Evolutionary conservation across 768 basidiomycete species (phyloP).

Genomic region (Cystoderma amianthinum): DNA sequence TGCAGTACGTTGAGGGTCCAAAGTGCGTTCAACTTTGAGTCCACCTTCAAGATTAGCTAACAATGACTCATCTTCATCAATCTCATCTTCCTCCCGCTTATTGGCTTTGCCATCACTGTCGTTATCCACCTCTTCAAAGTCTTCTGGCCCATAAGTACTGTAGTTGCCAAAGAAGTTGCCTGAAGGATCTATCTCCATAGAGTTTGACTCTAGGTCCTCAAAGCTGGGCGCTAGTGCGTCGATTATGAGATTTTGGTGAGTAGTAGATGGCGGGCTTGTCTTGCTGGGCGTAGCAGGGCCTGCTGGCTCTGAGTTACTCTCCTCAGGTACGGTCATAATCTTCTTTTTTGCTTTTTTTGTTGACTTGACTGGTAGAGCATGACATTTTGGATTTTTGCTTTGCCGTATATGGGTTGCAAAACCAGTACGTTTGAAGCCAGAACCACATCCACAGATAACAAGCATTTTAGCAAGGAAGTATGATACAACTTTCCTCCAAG

Average conservation of each 20-base stretch:
- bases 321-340: not conserved
- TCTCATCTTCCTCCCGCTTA: not conserved
- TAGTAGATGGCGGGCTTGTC: too few relatives aligned
- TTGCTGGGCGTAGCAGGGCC: too few relatives aligned
- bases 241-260: too few relatives aligned
- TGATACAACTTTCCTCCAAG: too few relatives aligned
- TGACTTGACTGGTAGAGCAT: too few relatives aligned
- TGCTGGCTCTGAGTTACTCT: too few relatives aligned
- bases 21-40: not conserved
- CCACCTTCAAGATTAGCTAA: not conserved
- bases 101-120: too few relatives aligned
- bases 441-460: not conserved
- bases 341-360: not conserved
- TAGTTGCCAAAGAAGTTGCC: constrained; percentile 5
- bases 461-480: too few relatives aligned
- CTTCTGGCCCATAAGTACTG: not conserved
- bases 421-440: not conserved
- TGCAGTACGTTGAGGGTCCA: not conserved
- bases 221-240: too few relatives aligned
- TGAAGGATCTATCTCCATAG: too few relatives aligned
- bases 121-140: not conserved
- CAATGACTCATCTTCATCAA: not conserved
- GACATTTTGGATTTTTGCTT: constrained; percentile 1
- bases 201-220: too few relatives aligned
- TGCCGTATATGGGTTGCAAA: not conserved